Evolutionary conservation across 192 early-diverging fungal species (phyloP), one percentile per base, ranked within the genome.

Genomic region (Coemansia sp.): DNA sequence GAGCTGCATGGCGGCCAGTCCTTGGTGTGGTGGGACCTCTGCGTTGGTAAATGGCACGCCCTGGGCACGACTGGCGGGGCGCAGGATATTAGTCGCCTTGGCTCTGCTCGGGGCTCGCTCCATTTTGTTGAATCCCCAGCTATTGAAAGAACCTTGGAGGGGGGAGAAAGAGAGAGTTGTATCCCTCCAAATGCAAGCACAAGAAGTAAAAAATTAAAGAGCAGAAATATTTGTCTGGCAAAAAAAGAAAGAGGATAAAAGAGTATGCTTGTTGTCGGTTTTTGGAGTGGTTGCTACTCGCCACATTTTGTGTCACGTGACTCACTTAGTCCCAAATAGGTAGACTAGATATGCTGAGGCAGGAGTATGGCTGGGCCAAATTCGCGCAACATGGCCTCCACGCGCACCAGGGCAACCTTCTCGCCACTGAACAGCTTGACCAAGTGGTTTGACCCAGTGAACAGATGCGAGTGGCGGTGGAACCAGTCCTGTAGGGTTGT

Each of bases 41-140:
- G 68, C 53, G 55, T 52, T 64, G 0, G 60, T 52, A 20, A 59
- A 64, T 11, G 64, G 13, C 6, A 62, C 55, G 3, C 70, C 67
- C 61, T 82, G 79, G 4, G 79, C 79, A 18, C 79, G 70, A 64
- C 79, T 82, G 47, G 73, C 59, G 20, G 79, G 79, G 12, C 79
- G 70, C 62, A 82, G 34, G 38, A 82, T 76, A 34, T 82, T 82
- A 20, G 79, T 70, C n/a, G 79, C 79, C 66, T 76, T 76, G 41
- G 79, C 79, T 67, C 79, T 70, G 62, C 74, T 76, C 10, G 79
- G 79, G 16, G 74, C 74, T 20, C 79, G 69, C 32, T 82, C 79
- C 79, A 82, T 82, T 65, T 40, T 40, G 27, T 55, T 16, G 29
- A 56, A 56, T 56, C 16, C 20, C 29, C 27, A 16, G 53, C 29